These are phyloP conservation scores for Septoria petroselini DNA, from an alignment of 2,329 filamentous ascomycete genomes.

Conservation along the genomic window DNA sequence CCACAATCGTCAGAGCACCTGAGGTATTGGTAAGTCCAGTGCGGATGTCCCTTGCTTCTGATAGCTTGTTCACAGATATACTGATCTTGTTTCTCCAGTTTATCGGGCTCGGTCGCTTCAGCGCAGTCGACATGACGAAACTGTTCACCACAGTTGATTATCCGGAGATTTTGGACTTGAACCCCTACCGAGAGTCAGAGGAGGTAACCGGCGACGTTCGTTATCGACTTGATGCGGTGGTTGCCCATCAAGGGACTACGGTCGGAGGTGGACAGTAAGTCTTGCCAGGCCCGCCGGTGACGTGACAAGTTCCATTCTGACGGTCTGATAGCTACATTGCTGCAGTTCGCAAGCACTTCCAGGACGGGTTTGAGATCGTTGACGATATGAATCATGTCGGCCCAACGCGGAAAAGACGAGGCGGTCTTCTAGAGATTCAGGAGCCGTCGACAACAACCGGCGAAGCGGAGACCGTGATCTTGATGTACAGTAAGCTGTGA, in stretches of 20 bases:
- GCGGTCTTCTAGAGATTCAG: slow-evolving; percentile 4
- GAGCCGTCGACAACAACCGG: neutral
- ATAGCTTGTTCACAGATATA: slow-evolving; percentile 1
- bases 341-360: slow-evolving; percentile 6
- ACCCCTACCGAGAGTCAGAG: neutral
- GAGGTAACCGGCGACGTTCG: slow-evolving; percentile 1
- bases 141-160: neutral
- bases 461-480: neutral
- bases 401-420: neutral
- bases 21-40: neutral
- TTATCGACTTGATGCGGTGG: slow-evolving; percentile 18
- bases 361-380: slow-evolving; percentile 1
- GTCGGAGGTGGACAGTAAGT: slow-evolving; percentile 8
- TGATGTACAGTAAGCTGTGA: slow-evolving; percentile 11
- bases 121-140: neutral
- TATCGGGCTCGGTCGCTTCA: neutral
- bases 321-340: slow-evolving; percentile 3
- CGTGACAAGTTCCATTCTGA: too few relatives aligned
- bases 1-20: neutral
- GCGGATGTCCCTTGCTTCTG: slow-evolving; percentile 2
- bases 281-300: too few relatives aligned
- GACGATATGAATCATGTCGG: slow-evolving; percentile 9
- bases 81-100: neutral
- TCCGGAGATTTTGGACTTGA: slow-evolving; percentile 6
- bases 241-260: slow-evolving; percentile 7